phyloP scores from a whole-genome alignment of 164 flowering plant genomes.

The Annona squamosa region DNA sequence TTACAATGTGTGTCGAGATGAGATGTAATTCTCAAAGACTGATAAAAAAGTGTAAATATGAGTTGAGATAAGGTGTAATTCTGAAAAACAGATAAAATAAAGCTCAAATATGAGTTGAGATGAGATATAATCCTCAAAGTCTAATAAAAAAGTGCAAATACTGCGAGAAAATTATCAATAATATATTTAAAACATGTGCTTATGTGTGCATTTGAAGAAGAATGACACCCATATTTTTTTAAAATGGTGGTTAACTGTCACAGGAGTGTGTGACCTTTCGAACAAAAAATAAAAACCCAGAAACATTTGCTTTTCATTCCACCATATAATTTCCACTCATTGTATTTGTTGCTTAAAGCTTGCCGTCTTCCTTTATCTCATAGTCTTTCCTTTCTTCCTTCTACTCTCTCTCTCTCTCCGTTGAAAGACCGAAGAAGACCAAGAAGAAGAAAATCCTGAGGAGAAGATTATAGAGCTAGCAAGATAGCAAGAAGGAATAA shows the following conservation, averaged over 20 bases:
- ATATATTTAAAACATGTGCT: too few species aligned
- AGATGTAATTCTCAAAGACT: too few species aligned
- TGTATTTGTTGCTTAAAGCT: slow-evolving; percentile 65
- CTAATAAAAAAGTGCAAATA: too few species aligned
- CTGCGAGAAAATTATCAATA: too few species aligned
- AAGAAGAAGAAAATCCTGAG: slow-evolving; percentile 3
- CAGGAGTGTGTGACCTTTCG: not conserved
- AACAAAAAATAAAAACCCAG: not conserved
- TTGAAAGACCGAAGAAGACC: slow-evolving; percentile 1
- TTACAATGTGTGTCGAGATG: too few species aligned
- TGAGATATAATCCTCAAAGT: too few species aligned
- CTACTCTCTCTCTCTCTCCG: not conserved
- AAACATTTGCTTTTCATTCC: slow-evolving; percentile 25
- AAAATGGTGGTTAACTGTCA: not conserved
- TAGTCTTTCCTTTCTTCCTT: slow-evolving; percentile 6
- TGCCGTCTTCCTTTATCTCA: slow-evolving; percentile 18
- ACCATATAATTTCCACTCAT: slow-evolving; percentile 54
- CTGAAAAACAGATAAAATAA: too few species aligned
- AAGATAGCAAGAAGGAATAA: not conserved
- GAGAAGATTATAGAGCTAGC: slow-evolving; percentile 1
- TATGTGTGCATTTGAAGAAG: not conserved
- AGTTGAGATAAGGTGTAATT: too few species aligned
- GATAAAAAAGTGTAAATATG: too few species aligned
- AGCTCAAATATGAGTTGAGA: too few species aligned
- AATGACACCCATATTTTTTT: not conserved